These are phyloP conservation scores for Trichoderma gamsii DNA, from an alignment of 495 filamentous ascomycete genomes.

Conservation along the genomic window DNA sequence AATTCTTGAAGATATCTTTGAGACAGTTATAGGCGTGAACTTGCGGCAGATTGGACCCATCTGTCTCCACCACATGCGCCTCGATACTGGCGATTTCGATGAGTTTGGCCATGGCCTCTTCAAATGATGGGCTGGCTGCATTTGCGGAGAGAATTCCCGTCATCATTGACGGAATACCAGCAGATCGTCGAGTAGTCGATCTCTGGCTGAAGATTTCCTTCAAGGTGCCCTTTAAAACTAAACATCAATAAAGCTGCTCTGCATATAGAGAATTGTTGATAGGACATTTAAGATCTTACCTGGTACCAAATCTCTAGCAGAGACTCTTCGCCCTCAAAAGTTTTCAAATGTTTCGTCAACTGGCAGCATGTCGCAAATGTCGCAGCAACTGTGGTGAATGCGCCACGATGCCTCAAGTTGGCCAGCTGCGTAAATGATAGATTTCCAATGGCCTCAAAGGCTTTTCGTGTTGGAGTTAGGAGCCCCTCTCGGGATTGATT, in stretches of 20 bases:
- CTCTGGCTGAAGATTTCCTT: conserved; percentile 60
- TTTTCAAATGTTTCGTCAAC: conserved; percentile 42
- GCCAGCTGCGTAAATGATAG: conserved; percentile 76
- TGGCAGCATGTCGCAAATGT: conserved; percentile 77
- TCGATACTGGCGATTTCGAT: conserved; percentile 50
- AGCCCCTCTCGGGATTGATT: conserved; percentile 26
- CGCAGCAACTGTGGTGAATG: conserved; percentile 86
- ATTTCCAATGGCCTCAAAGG: conserved; percentile 56
- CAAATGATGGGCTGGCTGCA: conserved; percentile 41
- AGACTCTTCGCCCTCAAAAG: conserved; percentile 27
- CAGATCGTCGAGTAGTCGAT: conserved; percentile 84
- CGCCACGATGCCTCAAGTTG: conserved; percentile 80
- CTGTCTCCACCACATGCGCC: conserved; percentile 43
- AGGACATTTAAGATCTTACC: conserved; percentile 35
- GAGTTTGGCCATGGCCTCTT: conserved; percentile 45
- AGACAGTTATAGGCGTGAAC: conserved; percentile 92
- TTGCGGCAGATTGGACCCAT: conserved; percentile 69
- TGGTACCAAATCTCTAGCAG: conserved; percentile 61
- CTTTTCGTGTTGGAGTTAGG: conserved; percentile 31
- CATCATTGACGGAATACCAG: conserved; percentile 81
- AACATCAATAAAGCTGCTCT: conserved; percentile 17
- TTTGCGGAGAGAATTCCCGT: conserved; percentile 64
- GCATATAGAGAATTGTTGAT: background rate
- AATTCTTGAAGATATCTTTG: conserved; percentile 78
- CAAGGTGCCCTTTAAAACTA: conserved; percentile 46